These are phyloP conservation scores for Pterocarpus santalinus DNA, from an alignment of 306 rosid genomes.

Conservation along the genomic window DNA sequence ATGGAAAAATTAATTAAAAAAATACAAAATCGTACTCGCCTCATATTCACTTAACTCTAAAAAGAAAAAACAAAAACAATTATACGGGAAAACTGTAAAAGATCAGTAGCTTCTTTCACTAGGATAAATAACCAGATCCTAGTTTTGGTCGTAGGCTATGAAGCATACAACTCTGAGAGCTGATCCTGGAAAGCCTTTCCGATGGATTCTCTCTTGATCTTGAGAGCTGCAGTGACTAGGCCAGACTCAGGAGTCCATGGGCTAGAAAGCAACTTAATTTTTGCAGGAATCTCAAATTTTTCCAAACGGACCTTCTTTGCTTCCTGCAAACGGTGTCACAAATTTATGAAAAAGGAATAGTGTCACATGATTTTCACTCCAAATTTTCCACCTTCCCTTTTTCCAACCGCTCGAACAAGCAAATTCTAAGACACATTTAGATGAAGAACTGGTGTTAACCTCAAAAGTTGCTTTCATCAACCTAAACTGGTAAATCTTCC, in stretches of 20 bases:
- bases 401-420: conserved; percentile 2
- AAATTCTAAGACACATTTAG: background rate
- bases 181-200: conserved; percentile 77
- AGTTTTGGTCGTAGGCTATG: conserved; percentile 36
- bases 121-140: conserved; percentile 36
- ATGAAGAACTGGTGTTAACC: conserved; percentile 10
- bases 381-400: background rate
- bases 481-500: background rate
- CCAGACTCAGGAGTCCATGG: conserved; percentile 95
- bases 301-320: conserved; percentile 83
- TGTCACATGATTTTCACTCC: conserved; percentile 15
- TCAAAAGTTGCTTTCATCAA: conserved; percentile 7
- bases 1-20: conserved; percentile 14
- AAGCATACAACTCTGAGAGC: conserved; percentile 67
- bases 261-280: conserved; percentile 70
- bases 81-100: background rate
- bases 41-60: background rate
- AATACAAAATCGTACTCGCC: background rate
- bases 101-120: background rate
- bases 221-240: conserved; percentile 94
- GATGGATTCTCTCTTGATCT: conserved; percentile 87
- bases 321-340: conserved; percentile 59
- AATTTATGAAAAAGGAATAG: background rate
- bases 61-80: background rate
- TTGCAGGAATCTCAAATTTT: conserved; percentile 89